Evolutionary conservation across 805 yeast genomes (phyloP), one percentile per base, ranked within the genome.

Genomic region (Candida sonorensis): DNA sequence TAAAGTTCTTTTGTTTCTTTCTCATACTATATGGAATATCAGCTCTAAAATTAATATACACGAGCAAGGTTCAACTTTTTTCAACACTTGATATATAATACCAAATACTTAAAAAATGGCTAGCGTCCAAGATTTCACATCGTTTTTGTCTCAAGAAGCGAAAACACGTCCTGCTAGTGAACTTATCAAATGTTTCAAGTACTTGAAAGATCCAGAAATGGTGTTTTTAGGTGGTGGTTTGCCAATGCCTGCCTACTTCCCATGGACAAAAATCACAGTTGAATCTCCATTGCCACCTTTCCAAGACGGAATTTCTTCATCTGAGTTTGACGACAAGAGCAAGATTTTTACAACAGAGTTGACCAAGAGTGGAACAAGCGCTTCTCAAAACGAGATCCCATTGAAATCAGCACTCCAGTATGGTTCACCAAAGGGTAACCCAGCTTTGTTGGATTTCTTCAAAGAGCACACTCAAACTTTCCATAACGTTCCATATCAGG

Each of bases 161-260:
- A 30, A 12, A 11, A n/a, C 27, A 7, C 32, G 32, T 30, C 10
- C 14, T 13, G 19, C 17, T 10, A 30, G 32, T 13, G 23, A 23
- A 16, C 22, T 30, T 10, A 13, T 18, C 3, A 25, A 23, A n/a
- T 23, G 32, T 13, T 85, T 90, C 67, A 77, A 77, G 53, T 81
- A 82, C 64, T 80, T 65, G 50, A 63, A 65, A 23, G 69, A 74
- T 42, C 95, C 95, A 22, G 75, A 79, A 34, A 67, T 92, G 52
- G 77, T 86, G 34, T 88, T 87, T 53, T 71, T 90, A 35, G 97
- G 97, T 33, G 98, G 97, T 48, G 98, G 98, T 7, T 72, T 90
- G 46, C 98, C 98, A 9, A 64, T 85, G 56, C 64, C 95, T 15
- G 88, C 81, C 41, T 82, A 84, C 61, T 90, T 90, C 71, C 97